Evolutionary conservation across 2,329 filamentous ascomycete genomes (phyloP).

Genomic region (Aspergillus brunneoviolaceus): DNA sequence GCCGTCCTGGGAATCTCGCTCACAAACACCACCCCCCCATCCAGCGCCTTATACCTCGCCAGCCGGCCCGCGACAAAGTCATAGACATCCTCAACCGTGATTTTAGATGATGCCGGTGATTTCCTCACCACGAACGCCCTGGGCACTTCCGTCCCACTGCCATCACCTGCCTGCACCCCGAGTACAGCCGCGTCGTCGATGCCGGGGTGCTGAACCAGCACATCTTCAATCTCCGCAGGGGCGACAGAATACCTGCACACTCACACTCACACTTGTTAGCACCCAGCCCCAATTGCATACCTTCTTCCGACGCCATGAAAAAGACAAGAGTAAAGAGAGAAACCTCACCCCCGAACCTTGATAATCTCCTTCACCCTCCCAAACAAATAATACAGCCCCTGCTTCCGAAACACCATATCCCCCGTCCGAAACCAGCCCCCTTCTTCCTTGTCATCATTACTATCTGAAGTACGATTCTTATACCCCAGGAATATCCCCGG

Average conservation of each 20-base stretch:
- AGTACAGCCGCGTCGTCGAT: constrained; percentile 45
- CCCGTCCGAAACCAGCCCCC: constrained; percentile 38
- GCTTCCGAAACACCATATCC: constrained; percentile 26
- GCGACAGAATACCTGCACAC: constrained; percentile 38
- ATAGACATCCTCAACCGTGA: constrained; percentile 38
- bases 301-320: too few species aligned
- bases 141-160: constrained; percentile 30
- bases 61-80: constrained; percentile 33
- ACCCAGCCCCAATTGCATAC: not conserved
- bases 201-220: constrained; percentile 38
- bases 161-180: constrained; percentile 31
- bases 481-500: constrained; percentile 23
- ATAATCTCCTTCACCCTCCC: constrained; percentile 37
- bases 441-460: constrained; percentile 18
- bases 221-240: constrained; percentile 43
- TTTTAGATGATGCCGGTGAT: constrained; percentile 1
- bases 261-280: not conserved
- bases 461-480: constrained; percentile 16
- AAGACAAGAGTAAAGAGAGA: not conserved
- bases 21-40: constrained; percentile 43
- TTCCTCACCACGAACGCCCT: constrained; percentile 41
- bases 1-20: constrained; percentile 43
- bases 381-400: constrained; percentile 29
- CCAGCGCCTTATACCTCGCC: constrained; percentile 44
- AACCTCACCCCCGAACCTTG: constrained; percentile 35